Evolutionary conservation across 179 eudicot species (phyloP), one percentile per base, ranked within the genome.

Genomic region (Spergularia azorica): DNA sequence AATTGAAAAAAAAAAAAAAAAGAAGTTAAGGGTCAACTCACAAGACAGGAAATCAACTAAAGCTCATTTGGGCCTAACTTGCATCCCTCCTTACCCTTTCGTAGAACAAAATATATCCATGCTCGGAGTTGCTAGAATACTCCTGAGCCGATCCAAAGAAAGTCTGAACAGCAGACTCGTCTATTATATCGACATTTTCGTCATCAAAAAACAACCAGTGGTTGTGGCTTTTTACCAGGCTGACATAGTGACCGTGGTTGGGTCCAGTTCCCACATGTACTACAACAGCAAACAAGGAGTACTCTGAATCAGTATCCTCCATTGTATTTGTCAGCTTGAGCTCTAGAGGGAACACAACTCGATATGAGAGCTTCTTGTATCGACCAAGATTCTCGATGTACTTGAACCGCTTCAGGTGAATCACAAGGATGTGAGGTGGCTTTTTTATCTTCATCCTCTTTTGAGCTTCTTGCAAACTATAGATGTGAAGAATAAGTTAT

Each of bases 371-470:
- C 66, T 93, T 93, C 80, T 93, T 93, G 85, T 89, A 89, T 26
- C 97, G 82, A 46, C 93, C 87, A 20, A 88, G 82, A 80, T 89
- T 93, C 75, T 93, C 94, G 67, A 93, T 91, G 84, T 87, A 93
- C 86, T 93, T 93, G 87, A 91, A 93, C 32, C 97, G 83, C 86
- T 93, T 93, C 76, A 93, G 81, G 76, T 93, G 97, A 71, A 93
- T 93, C 67, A 93, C 97, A 66, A 92, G 86, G 71, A 92, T 86
- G 70, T 87, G 96, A 50, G 97, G 97, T 58, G 97, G 92, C 79
- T 86, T 91, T 82, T 91, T 92, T 38, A 92, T 92, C 90, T 92
- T 91, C 97, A 92, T 92, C 78, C 97, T 89, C 88, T 93, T 93
- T 77, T 93, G 97, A 6, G 97, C 97, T 83, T 93, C 97, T 80